Evolutionary conservation across 192 early-diverging fungal genomes (phyloP).

Genomic region (Coemansia sp.): DNA sequence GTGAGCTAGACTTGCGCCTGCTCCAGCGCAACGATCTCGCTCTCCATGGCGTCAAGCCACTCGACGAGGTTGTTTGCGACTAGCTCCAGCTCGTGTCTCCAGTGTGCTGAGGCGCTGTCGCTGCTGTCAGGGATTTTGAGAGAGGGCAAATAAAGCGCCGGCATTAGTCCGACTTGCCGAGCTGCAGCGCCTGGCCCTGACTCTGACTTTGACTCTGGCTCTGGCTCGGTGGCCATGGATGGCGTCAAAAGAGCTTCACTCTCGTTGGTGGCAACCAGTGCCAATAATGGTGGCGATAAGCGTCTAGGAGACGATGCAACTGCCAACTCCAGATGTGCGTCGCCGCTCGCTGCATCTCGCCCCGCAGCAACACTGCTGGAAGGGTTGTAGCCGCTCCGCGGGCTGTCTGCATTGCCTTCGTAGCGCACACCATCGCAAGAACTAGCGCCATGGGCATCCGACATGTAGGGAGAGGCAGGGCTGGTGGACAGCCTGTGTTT

Average conservation of each 20-base stretch:
- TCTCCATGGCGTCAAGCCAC: constrained; percentile 26
- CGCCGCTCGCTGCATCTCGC: background rate
- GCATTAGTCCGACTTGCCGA: background rate
- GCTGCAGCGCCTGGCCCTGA: no score
- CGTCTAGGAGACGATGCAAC: background rate
- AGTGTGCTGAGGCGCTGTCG: constrained; percentile 1
- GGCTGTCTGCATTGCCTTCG: background rate
- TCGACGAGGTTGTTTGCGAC: constrained; percentile 22
- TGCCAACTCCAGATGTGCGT: background rate
- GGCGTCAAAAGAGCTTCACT: background rate
- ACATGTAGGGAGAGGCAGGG: background rate
- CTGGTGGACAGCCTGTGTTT: no score
- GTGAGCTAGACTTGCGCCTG: background rate
- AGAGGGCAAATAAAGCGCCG: constrained; percentile 1
- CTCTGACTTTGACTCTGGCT: background rate
- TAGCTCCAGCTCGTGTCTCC: constrained; percentile 24
- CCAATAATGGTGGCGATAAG: background rate
- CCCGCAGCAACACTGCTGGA: background rate
- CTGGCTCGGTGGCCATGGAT: background rate
- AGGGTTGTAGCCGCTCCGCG: background rate
- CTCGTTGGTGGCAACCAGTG: background rate
- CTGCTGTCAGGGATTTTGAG: background rate
- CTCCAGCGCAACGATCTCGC: constrained; percentile 1
- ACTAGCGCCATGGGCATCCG: background rate
- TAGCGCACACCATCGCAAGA: background rate